Base-by-base conservation (phyloP, 2,329 filamentous ascomycete genomes). In the Acephala macrosclerotiorum region DNA sequence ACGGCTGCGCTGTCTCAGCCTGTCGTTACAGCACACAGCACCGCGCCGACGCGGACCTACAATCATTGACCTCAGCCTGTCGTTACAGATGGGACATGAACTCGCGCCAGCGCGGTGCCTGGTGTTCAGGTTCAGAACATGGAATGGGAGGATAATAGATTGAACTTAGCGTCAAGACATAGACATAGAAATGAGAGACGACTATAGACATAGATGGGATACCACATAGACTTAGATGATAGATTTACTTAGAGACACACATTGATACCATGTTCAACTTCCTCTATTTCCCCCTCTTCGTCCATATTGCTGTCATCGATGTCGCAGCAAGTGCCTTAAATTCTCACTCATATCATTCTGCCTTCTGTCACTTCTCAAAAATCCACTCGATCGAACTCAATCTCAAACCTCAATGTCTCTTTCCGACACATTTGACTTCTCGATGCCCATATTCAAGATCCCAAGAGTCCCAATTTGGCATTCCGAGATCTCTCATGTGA, bases 131-230 rank as follows among this genome's bases (percentile, higher is more conserved):
- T 26, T 7, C 47, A 18, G 2, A 51, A 51, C 12, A 29, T 51
- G 18, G 49, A 18, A 53, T 18, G 26, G 49, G 25, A 18, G 18
- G 49, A 14, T 22, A 33, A 26, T 49, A 22, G 7, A 11, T 49
- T 49, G 45, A 49, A 25, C 20, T 49, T 49, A 49, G 45, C 45
- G n/a, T 25, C 45, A 20, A 49, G n/a, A 49, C 20, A 20, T 49
- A 26, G 20, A 53, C 29, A 53, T 53, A 33, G 49, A 20, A 51
- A 51, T 26, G 12, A 53, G 49, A 29, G 49, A 29, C 49, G 25
- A 53, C 14, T 53, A 53, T 53, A 53, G 49, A 53, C 22, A 53
- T 49, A 49, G 45, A 49, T 9, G 45, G 20, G 45, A 49, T 49
- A 49, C 45, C 38, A 42, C 12, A n/a, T 42, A 42, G 38, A 49